Conservation (phyloP, 768 basidiomycete genomes). For the Gautieria morchelliformis region DNA sequence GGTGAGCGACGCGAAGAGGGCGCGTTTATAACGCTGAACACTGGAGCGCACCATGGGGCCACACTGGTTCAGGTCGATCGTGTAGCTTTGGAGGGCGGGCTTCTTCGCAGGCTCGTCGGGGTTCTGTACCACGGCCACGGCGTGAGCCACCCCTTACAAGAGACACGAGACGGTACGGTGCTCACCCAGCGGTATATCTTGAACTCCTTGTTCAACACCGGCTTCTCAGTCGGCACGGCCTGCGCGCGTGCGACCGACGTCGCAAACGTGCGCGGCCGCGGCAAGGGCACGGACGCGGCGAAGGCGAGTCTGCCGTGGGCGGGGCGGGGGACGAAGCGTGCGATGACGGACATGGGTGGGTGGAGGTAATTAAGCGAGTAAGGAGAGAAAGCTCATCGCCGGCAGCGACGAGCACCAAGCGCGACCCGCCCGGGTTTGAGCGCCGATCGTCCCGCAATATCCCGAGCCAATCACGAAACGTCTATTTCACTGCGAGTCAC, state of each 20-base stretch:
- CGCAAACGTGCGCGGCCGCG: conserved; percentile 1
- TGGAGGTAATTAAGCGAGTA: background rate
- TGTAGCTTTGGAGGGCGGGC: conserved; percentile 84
- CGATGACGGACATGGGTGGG: background rate
- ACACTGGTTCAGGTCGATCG: conserved; percentile 85
- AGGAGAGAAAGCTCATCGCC: background rate
- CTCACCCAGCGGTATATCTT: conserved; percentile 97
- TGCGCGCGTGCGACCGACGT: conserved; percentile 6
- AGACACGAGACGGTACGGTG: conserved; percentile 6
- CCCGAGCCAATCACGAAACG: background rate
- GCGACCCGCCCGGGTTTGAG: too few species aligned
- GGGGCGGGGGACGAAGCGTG: background rate
- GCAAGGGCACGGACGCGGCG: background rate
- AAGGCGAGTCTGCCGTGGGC: background rate
- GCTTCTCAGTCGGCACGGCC: conserved; percentile 52
- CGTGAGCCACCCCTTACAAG: too few species aligned
- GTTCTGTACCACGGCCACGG: too few species aligned
- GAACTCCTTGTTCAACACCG: conserved; percentile 81
- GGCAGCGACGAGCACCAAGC: background rate
- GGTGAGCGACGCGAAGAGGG: too few species aligned
- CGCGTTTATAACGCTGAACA: too few species aligned
- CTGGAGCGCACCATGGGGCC: conserved; percentile 83
- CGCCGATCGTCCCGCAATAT: background rate
- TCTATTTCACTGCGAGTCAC: too few species aligned
- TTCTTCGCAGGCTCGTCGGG: conserved; percentile 91